These are phyloP conservation scores for Lodderomyces elongisporus DNA, from an alignment of 1,139 yeast genomes.

Conservation along the genomic window DNA sequence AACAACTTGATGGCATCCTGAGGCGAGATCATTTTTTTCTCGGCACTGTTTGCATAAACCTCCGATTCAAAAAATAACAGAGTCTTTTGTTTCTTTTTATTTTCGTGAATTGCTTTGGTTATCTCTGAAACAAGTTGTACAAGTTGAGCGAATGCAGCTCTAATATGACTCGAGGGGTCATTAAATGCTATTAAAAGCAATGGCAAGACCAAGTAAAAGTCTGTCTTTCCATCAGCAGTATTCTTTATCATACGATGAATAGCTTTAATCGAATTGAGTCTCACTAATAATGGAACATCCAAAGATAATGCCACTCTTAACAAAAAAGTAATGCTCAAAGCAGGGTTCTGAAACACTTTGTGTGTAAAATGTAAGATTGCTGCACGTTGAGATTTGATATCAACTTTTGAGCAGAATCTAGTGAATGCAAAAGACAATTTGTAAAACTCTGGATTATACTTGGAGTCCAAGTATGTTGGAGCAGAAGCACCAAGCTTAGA, in stretches of 20 bases:
- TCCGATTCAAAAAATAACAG: conserved; percentile 31
- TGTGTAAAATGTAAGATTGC: conserved; percentile 18
- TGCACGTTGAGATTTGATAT: conserved; percentile 13
- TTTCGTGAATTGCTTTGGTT: conserved; percentile 16
- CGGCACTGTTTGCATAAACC: conserved; percentile 35
- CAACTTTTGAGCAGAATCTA: conserved; percentile 7
- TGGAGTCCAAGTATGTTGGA: conserved; percentile 36
- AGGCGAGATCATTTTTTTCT: conserved; percentile 49
- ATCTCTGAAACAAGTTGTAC: conserved; percentile 18
- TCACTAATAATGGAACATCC: conserved; percentile 51
- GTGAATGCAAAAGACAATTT: conserved; percentile 17
- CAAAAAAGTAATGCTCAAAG: conserved; percentile 47
- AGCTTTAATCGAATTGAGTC: conserved; percentile 43
- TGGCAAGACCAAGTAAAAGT: conserved; percentile 35
- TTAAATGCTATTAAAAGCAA: conserved; percentile 31
- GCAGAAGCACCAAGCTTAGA: conserved; percentile 17
- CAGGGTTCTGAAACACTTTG: conserved; percentile 18
- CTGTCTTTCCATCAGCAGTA: conserved; percentile 21
- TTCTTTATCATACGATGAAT: conserved; percentile 32
- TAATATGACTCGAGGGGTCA: conserved; percentile 25
- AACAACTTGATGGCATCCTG: conserved; percentile 56
- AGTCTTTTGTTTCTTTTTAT: conserved; percentile 20
- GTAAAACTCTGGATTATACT: conserved; percentile 35
- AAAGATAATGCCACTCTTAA: conserved; percentile 54
- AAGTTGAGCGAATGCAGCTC: conserved; percentile 24